Conservation (phyloP, 768 basidiomycete species). For the Asterophora lycoperdoides region DNA sequence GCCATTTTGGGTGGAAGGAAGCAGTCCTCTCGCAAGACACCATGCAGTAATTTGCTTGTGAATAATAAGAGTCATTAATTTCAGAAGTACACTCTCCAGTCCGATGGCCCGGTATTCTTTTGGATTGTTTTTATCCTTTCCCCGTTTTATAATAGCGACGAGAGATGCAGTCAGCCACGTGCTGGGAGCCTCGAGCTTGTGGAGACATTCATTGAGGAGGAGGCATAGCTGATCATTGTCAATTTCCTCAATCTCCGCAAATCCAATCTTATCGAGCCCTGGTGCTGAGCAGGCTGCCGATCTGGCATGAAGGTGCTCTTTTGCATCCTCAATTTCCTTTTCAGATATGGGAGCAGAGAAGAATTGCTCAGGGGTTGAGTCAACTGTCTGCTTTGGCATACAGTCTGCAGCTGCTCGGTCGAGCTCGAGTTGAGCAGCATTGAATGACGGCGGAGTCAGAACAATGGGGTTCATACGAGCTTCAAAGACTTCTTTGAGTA, state of each 20-base stretch:
- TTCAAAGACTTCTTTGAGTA: neutral
- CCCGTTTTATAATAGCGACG: slow-evolving; percentile 11
- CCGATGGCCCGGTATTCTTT: slow-evolving; percentile 17
- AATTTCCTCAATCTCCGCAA: slow-evolving; percentile 1
- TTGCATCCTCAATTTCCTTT: slow-evolving; percentile 6
- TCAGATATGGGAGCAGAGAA: slow-evolving; percentile 1
- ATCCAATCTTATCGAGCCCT: slow-evolving; percentile 1
- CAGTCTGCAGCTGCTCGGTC: neutral
- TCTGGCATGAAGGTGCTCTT: slow-evolving; percentile 3
- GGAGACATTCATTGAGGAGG: slow-evolving; percentile 5
- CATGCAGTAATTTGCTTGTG: slow-evolving; percentile 16
- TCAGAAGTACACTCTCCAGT: slow-evolving; percentile 19
- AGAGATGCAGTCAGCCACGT: slow-evolving; percentile 1
- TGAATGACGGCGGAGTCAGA: neutral
- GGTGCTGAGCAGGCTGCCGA: neutral
- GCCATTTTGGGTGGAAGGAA: slow-evolving; percentile 23
- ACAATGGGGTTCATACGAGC: neutral
- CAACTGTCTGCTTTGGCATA: neutral
- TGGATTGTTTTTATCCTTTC: slow-evolving; percentile 13
- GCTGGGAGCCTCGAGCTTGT: neutral
- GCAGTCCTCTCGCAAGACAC: slow-evolving; percentile 10
- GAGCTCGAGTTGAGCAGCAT: neutral
- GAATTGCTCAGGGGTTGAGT: neutral
- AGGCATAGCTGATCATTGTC: neutral
- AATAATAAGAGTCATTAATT: slow-evolving; percentile 21